A percentile compares a stretch with the other conserved stretches of the same genome.
These are phyloP conservation scores for Dothidotthia symphoricarpi DNA, from an alignment of 2,329 filamentous ascomycete genomes.

Conservation along the genomic window DNA sequence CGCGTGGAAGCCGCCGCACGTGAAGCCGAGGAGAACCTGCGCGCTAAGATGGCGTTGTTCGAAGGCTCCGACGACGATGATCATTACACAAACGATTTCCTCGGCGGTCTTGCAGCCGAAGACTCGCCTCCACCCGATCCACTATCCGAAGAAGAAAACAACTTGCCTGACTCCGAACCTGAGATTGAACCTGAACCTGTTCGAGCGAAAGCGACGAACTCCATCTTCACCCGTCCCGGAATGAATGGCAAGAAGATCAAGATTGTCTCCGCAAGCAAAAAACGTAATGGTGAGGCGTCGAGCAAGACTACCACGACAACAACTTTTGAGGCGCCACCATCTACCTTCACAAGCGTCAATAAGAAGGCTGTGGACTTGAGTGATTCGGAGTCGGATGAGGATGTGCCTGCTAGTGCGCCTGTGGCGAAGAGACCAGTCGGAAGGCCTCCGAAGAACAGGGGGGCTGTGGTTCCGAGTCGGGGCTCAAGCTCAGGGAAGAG, in stretches of 20 bases:
- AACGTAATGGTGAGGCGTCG: slow-evolving; percentile 12
- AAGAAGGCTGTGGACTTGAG: slow-evolving; percentile 23
- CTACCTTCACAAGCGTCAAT: slow-evolving; percentile 21
- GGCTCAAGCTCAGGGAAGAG: slow-evolving; percentile 22
- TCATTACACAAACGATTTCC: slow-evolving; percentile 27
- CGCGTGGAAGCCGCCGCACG: slow-evolving; percentile 22
- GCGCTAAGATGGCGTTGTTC: slow-evolving; percentile 35
- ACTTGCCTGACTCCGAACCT: background rate
- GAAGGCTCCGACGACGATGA: slow-evolving; percentile 32
- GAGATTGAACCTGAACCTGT: slow-evolving; percentile 3
- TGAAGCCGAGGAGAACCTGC: slow-evolving; percentile 38
- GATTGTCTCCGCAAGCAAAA: slow-evolving; percentile 27
- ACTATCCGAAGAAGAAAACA: background rate
- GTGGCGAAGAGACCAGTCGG: slow-evolving; percentile 19
- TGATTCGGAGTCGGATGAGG: slow-evolving; percentile 33
- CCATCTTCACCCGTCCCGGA: slow-evolving; percentile 28
- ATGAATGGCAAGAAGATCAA: slow-evolving; percentile 40
- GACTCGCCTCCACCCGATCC: slow-evolving; percentile 12
- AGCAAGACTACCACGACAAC: slow-evolving; percentile 16
- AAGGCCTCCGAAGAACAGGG: slow-evolving; percentile 13
- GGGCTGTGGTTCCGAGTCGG: slow-evolving; percentile 21
- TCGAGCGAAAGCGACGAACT: slow-evolving; percentile 20
- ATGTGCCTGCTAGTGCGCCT: slow-evolving; percentile 33
- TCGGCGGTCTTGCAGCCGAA: slow-evolving; percentile 24
- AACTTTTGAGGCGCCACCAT: slow-evolving; percentile 7